Percentiles rank a stretch among this genome's conserved stretches.
Evolutionary conservation across 805 yeast genomes (phyloP).

Genomic region (Wickerhamomyces chambardii): DNA sequence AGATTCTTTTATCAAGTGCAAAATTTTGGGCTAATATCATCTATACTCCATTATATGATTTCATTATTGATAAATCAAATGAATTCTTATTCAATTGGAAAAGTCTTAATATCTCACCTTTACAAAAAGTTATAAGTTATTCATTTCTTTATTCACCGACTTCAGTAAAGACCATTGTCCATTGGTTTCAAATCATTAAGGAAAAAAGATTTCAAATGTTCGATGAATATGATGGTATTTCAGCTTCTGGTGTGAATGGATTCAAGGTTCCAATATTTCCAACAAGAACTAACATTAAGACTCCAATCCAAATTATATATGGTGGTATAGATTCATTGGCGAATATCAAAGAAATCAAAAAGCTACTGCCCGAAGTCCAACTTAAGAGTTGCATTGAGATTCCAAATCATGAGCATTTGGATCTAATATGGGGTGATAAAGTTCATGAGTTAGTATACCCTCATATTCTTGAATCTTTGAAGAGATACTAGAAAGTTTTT

Average conservation of each 20-base stretch:
- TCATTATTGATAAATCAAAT: slow-evolving; percentile 65
- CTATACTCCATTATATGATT: slow-evolving; percentile 68
- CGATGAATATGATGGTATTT: slow-evolving; percentile 39
- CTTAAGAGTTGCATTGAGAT: slow-evolving; percentile 46
- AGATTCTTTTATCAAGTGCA: slow-evolving; percentile 64
- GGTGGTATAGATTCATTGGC: slow-evolving; percentile 79
- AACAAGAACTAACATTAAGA: slow-evolving; percentile 48
- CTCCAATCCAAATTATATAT: slow-evolving; percentile 73
- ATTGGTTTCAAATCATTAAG: slow-evolving; percentile 88
- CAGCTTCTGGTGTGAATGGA: slow-evolving; percentile 1
- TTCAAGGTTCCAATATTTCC: slow-evolving; percentile 36
- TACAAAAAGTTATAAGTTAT: slow-evolving; percentile 74
- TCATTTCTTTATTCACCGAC: slow-evolving; percentile 88
- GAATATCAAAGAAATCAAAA: slow-evolving; percentile 70
- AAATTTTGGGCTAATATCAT: slow-evolving; percentile 71
- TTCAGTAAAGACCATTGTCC: slow-evolving; percentile 87
- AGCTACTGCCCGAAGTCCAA: slow-evolving; percentile 48
- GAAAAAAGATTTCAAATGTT: slow-evolving; percentile 81
- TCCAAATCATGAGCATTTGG: slow-evolving; percentile 77
- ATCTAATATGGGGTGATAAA: slow-evolving; percentile 79
- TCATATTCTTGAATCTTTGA: slow-evolving; percentile 28
- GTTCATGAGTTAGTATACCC: slow-evolving; percentile 39
- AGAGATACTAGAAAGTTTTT: slow-evolving; percentile 1
- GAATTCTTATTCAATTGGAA: slow-evolving; percentile 73
- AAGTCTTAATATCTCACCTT: slow-evolving; percentile 54